Percentiles rank a stretch among this genome's conserved stretches.
Conservation (phyloP, 2,329 filamentous ascomycete species). For the Chaetomium strumarium region DNA sequence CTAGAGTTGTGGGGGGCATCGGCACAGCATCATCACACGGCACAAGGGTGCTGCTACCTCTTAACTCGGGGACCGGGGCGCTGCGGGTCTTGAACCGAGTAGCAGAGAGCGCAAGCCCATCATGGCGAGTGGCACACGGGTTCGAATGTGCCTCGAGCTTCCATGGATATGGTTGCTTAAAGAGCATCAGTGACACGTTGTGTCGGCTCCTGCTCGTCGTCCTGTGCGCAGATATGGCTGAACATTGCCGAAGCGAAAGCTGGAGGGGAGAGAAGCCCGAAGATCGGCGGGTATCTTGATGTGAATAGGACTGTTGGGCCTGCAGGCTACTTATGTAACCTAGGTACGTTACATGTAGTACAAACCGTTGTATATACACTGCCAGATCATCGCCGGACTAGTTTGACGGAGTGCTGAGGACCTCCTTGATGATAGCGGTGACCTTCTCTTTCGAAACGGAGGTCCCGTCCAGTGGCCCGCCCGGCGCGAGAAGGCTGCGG, state of each 20-base stretch:
- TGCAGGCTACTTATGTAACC: background rate
- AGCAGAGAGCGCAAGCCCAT: too few relatives aligned
- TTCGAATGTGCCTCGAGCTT: too few relatives aligned
- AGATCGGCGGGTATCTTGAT: constrained; percentile 1
- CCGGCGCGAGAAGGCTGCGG: constrained; percentile 50
- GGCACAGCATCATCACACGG: background rate
- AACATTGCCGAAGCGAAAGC: background rate
- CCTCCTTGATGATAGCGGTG: constrained; percentile 54
- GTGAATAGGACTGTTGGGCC: background rate
- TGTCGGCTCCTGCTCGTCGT: too few relatives aligned
- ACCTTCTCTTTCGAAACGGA: constrained; percentile 58
- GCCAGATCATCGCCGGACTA: background rate
- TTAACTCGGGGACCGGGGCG: constrained; percentile 3
- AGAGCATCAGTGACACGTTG: too few relatives aligned
- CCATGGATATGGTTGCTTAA: too few relatives aligned
- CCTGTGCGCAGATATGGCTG: too few relatives aligned
- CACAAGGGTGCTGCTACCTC: background rate
- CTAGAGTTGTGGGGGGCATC: background rate
- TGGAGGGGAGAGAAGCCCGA: background rate
- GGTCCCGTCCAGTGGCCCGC: constrained; percentile 54
- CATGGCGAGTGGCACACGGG: too few relatives aligned
- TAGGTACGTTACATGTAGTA: constrained; percentile 1
- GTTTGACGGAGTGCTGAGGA: background rate
- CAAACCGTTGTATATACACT: background rate
- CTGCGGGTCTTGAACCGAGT: background rate